Base-by-base conservation (phyloP, 768 basidiomycete genomes). In the Cyclocybe aegerita region DNA sequence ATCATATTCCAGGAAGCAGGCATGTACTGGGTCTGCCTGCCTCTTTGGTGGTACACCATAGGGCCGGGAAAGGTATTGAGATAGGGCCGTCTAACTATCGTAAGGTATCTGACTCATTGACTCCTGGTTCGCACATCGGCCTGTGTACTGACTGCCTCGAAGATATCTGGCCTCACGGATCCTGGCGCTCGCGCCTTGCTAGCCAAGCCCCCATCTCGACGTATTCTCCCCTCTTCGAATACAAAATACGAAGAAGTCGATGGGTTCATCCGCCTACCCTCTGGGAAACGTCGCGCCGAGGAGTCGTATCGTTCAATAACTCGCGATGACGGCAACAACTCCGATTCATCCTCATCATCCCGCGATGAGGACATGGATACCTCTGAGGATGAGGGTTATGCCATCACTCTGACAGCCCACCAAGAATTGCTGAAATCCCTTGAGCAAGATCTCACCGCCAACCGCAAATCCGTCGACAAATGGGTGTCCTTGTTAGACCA, bases 401-500 rank as follows among this genome's bases (percentile, higher is more conserved):
- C 53, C 9, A 51, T 61, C 11, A 62, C 66, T n/a, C 61, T 82
- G 33, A 75, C 74, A 6, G 71, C 88, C 2, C 74, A 83, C 49
- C 86, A 90, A 60, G 71, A 78, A 48, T 78, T 78, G 5, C 64
- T 88, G 42, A 82, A 78, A 59, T 52, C 60, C 2, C 71, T 93
- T 2, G 87, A 91, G 59, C 75, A 79, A 46, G 66, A 70, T 32
- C 66, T 92, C 4, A 52, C 65, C 12, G 56, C 57, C 4, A 67
- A 86, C 48, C 84, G 86, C n/a, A 66, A 72, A 6, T 79, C 79
- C 3, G 66, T 79, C 9, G 55, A 71, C 11, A 72, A 72, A 9
- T 93, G 91, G 91, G 64, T 89, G 12, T 68, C 76, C 4, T 69
- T 91, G 14, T 65, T 91, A 11, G 75, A 79, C 2, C 80, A 83